phyloP scores from a whole-genome alignment of 2,329 filamentous ascomycete species.

The Venturia oleaginea region DNA sequence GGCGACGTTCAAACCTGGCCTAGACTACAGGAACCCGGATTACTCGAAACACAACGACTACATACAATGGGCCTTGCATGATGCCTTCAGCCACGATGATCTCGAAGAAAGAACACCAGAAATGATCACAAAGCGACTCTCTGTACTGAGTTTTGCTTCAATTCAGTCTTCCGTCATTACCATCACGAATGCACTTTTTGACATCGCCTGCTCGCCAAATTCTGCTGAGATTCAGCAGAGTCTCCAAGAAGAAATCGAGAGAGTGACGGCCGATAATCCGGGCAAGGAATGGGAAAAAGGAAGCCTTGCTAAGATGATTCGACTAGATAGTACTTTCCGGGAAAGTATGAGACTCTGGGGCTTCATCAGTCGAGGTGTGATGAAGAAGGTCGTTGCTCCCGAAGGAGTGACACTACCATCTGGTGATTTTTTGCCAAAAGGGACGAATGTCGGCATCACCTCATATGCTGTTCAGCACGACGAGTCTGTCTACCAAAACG shows the following conservation, averaged over 20 bases:
- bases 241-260: slow-evolving; percentile 8
- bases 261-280: slow-evolving; percentile 6
- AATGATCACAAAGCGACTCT: slow-evolving; percentile 27
- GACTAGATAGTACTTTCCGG: slow-evolving; percentile 12
- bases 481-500: slow-evolving; percentile 13
- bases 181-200: slow-evolving; percentile 30
- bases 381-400: slow-evolving; percentile 29
- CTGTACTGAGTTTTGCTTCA: slow-evolving; percentile 29
- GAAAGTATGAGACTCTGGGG: slow-evolving; percentile 16
- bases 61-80: slow-evolving; percentile 32
- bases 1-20: slow-evolving; percentile 16
- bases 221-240: neutral
- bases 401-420: slow-evolving; percentile 27
- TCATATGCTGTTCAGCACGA: slow-evolving; percentile 13
- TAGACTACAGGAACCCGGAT: slow-evolving; percentile 13
- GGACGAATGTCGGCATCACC: slow-evolving; percentile 26
- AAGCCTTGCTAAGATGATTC: slow-evolving; percentile 4
- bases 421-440: slow-evolving; percentile 26
- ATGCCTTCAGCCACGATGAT: slow-evolving; percentile 25
- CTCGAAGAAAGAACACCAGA: slow-evolving; percentile 23
- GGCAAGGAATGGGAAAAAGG: slow-evolving; percentile 11
- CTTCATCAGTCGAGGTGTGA: slow-evolving; percentile 21
- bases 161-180: slow-evolving; percentile 34
- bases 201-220: slow-evolving; percentile 26
- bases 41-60: slow-evolving; percentile 27